Base-by-base conservation (phyloP, 2,329 filamentous ascomycete genomes). In the Thyridium curvatum region DNA sequence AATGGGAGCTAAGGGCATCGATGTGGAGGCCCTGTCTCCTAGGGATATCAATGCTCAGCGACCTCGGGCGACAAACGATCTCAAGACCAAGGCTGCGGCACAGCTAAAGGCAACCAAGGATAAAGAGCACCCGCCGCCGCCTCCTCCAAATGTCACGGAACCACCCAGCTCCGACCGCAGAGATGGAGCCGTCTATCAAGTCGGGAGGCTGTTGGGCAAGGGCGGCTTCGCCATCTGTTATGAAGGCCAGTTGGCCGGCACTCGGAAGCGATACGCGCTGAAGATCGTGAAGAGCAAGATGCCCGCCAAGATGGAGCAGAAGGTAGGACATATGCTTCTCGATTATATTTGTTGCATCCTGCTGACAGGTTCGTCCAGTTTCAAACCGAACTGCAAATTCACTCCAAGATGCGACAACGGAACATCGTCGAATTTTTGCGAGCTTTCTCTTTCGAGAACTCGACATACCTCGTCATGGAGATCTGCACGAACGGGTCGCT, bases 351-450 rank as follows among this genome's bases (percentile, higher is more conserved):
- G 12, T 26, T 6, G 9, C 12, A 8, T 17, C 9, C 8, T 8
- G 14, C 42, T 52, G 36, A 51, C 38, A n/a, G n/a, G n/a, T n/a
- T n/a, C n/a, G n/a, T 8, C 5, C 31, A 82, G 77, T 82, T 84
- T 52, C 79, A 82, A 79, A 79, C 78, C 16, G 93, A 98, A 62
- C 77, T 98, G 7, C 91, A 97, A 63, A 96, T 98, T 44, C 93
- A 98, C 65, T 96, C 93, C 32, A 98, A 97, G 60, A 91, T 98
- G 80, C 82, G 83, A 41, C 93, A 98, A 56, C 85, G 86, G 38
- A 95, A 96, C 60, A 91, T 98, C 48, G 93, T 98, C 46, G 85
- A 91, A 52, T 98, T 98, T 61, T 80, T 94, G 53, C 82, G 91
- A 51, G 93, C 93, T 28, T 98, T 98, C 58, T 85, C 90, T 12